These are phyloP conservation scores for Smallanthus sonchifolius DNA, from an alignment of 129 eudicot species.

Conservation along the genomic window DNA sequence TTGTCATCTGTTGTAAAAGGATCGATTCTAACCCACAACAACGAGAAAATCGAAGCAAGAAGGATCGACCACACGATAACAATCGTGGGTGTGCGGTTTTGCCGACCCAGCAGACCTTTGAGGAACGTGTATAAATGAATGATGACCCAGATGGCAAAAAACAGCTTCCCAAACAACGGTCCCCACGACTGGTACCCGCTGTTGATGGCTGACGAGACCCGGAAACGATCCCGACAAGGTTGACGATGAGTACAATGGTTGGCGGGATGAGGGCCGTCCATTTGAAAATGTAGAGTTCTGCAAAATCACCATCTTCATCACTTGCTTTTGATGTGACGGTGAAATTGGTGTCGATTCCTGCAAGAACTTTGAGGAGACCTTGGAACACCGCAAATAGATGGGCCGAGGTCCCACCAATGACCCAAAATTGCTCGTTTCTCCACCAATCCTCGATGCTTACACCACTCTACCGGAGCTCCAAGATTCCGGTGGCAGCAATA, in stretches of 20 bases:
- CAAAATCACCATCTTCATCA: constrained; percentile 55
- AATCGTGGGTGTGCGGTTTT: constrained; percentile 52
- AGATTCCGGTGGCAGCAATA: constrained; percentile 48
- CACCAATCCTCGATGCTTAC: constrained; percentile 65
- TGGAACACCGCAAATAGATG: constrained; percentile 68
- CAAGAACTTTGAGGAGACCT: constrained; percentile 57
- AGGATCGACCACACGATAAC: constrained; percentile 69
- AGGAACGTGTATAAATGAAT: constrained; percentile 69
- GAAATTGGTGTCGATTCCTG: constrained; percentile 60
- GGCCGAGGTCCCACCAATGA: constrained; percentile 65
- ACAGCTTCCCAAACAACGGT: constrained; percentile 60
- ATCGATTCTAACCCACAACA: constrained; percentile 60
- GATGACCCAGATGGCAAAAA: constrained; percentile 71
- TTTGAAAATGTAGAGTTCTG: constrained; percentile 65
- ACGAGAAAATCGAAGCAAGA: constrained; percentile 59
- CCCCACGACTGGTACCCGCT: constrained; percentile 68
- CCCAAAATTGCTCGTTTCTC: constrained; percentile 82
- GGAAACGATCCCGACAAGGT: constrained; percentile 52
- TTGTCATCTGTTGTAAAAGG: constrained; percentile 40
- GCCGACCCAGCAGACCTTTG: constrained; percentile 53
- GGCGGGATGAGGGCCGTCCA: constrained; percentile 77
- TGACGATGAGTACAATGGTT: constrained; percentile 49
- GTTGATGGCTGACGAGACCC: constrained; percentile 58
- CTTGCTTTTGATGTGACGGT: constrained; percentile 58
- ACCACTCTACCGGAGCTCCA: constrained; percentile 64